Conservation (phyloP, 495 filamentous ascomycete genomes). For the Neurospora intermedia region DNA sequence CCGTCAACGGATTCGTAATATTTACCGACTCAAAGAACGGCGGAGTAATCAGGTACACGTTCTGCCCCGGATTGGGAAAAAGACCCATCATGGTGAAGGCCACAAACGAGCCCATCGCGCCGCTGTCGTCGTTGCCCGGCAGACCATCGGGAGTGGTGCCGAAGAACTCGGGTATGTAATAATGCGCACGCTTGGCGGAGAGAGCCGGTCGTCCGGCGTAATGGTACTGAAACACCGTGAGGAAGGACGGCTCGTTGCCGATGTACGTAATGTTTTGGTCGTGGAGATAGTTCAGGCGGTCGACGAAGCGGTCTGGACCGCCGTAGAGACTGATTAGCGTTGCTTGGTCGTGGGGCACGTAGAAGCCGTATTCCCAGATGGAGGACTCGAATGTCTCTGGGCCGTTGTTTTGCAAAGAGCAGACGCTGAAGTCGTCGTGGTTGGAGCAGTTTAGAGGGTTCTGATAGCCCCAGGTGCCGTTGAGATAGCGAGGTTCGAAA, state of each 20-base stretch:
- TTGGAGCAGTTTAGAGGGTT: conserved; percentile 58
- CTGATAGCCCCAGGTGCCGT: conserved; percentile 58
- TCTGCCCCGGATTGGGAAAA: conserved; percentile 64
- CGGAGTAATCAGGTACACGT: conserved; percentile 62
- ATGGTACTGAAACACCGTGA: conserved; percentile 62
- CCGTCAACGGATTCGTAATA: conserved; percentile 47
- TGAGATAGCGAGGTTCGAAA: conserved; percentile 55
- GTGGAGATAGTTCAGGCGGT: conserved; percentile 56
- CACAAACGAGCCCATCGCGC: conserved; percentile 62
- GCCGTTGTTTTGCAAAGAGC: conserved; percentile 51
- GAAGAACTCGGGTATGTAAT: conserved; percentile 58
- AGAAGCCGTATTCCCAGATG: conserved; percentile 62
- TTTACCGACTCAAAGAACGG: conserved; percentile 57
- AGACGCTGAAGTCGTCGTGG: conserved; percentile 38
- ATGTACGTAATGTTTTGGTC: conserved; percentile 56
- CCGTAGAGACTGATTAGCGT: conserved; percentile 50
- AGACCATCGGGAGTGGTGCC: conserved; percentile 48
- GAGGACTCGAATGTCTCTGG: conserved; percentile 63
- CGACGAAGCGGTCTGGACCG: conserved; percentile 47
- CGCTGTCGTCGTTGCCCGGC: conserved; percentile 63
- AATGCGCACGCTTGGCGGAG: conserved; percentile 49
- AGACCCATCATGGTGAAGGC: conserved; percentile 63
- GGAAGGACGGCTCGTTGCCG: conserved; percentile 62
- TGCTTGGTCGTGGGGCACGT: conserved; percentile 57
- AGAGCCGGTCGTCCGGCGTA: conserved; percentile 57